phyloP scores from a whole-genome alignment of 441 rosid genomes.

The Gossypium armourianum region DNA sequence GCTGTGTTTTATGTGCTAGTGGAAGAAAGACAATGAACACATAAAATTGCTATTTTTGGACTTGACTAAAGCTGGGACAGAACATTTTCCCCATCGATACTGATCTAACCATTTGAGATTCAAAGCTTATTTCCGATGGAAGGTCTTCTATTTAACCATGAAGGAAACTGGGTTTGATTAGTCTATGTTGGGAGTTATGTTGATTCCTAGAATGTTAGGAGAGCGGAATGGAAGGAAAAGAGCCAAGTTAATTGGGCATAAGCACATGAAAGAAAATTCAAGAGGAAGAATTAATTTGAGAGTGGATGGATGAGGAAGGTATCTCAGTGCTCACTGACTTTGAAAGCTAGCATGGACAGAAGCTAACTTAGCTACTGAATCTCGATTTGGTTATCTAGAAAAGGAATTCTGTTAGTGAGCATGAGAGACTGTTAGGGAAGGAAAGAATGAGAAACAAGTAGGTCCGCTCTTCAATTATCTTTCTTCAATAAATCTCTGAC shows the following conservation, averaged over 20 bases:
- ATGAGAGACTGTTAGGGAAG: background rate
- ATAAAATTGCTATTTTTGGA: background rate
- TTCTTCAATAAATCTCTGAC: background rate
- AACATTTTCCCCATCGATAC: background rate
- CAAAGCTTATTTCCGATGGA: background rate
- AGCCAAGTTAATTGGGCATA: background rate
- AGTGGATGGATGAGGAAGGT: background rate
- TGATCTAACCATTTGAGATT: slow-evolving; percentile 1
- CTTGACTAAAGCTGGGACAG: background rate
- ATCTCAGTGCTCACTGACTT: background rate
- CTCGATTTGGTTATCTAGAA: background rate
- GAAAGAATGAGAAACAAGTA: background rate
- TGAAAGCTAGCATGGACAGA: background rate
- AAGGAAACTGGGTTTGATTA: slow-evolving; percentile 9
- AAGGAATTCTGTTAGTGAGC: background rate
- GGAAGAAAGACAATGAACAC: background rate
- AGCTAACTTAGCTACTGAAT: background rate
- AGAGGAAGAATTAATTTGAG: background rate
- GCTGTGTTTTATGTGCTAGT: background rate
- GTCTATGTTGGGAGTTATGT: background rate
- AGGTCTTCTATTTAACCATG: background rate
- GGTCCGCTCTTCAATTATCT: background rate
- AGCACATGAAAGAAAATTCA: background rate
- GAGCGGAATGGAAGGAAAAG: background rate
- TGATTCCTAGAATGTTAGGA: slow-evolving; percentile 2